Conservation (phyloP, 495 filamentous ascomycete species). For the Aspergillus nanangensis region DNA sequence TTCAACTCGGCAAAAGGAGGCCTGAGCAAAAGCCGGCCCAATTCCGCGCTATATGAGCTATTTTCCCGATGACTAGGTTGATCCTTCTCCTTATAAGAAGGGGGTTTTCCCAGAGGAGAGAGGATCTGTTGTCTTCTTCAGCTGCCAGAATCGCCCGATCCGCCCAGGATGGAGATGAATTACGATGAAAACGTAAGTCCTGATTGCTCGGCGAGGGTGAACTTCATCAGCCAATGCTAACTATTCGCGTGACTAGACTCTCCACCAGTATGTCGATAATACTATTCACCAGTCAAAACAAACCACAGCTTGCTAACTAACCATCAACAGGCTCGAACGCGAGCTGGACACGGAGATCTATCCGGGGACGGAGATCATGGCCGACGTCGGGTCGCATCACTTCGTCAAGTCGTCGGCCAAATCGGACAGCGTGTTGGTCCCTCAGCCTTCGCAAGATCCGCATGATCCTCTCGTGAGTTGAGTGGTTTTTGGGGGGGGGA, state of each 20-base stretch:
- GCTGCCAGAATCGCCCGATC: no score
- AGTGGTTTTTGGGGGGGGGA: not conserved
- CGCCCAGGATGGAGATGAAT: slow-evolving; percentile 36
- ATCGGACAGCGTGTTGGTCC: slow-evolving; percentile 46
- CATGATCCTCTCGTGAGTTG: slow-evolving; percentile 38
- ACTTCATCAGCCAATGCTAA: not conserved
- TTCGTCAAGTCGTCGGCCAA: slow-evolving; percentile 49
- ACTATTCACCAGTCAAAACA: not conserved
- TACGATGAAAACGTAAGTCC: slow-evolving; percentile 30
- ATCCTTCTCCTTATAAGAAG: no score
- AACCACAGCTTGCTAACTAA: slow-evolving; percentile 1
- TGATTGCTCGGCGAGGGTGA: not conserved
- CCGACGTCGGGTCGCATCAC: slow-evolving; percentile 54
- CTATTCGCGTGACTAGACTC: not conserved
- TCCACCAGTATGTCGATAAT: not conserved
- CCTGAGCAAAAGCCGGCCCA: no score
- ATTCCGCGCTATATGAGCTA: no score
- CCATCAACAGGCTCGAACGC: slow-evolving; percentile 27
- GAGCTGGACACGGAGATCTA: slow-evolving; percentile 53
- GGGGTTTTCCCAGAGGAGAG: no score
- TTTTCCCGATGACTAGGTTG: no score
- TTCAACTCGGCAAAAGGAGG: no score
- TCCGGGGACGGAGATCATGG: slow-evolving; percentile 62
- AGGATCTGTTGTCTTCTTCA: no score
- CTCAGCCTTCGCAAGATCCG: slow-evolving; percentile 46